These are phyloP conservation scores for Paraconiothyrium sp. DNA, from an alignment of 2,329 filamentous ascomycete species.

Conservation along the genomic window DNA sequence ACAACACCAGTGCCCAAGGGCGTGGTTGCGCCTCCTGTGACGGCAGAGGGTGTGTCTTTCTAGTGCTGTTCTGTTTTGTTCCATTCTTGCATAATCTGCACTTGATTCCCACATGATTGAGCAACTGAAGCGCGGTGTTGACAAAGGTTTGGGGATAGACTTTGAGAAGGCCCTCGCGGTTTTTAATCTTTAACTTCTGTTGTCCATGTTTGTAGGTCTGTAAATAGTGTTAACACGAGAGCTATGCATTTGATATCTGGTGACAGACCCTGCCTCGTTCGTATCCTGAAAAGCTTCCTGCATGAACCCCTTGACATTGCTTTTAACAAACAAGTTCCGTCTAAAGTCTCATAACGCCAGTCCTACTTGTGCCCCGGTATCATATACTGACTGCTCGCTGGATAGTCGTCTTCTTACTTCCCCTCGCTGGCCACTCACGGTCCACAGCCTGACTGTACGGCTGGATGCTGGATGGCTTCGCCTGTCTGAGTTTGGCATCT, in stretches of 20 bases:
- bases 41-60: constrained; percentile 13
- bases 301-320: background rate
- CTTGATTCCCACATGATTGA: constrained; percentile 13
- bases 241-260: constrained; percentile 11
- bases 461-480: background rate
- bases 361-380: constrained; percentile 3
- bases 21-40: constrained; percentile 11
- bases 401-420: background rate
- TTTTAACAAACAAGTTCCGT: no score
- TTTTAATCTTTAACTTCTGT: constrained; percentile 16
- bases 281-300: background rate
- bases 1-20: constrained; percentile 5
- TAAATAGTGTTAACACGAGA: constrained; percentile 23
- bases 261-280: constrained; percentile 14
- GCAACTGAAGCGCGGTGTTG: constrained; percentile 17
- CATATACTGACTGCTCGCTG: background rate
- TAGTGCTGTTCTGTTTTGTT: background rate
- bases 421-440: background rate
- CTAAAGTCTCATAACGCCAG: background rate
- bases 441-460: background rate
- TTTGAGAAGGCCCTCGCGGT: background rate
- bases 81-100: background rate
- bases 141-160: constrained; percentile 5
- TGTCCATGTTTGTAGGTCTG: constrained; percentile 27
- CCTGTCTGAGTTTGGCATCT: background rate